Base-by-base conservation (phyloP, 1,139 yeast species). In the Barnettozyma hawaiiensis region DNA sequence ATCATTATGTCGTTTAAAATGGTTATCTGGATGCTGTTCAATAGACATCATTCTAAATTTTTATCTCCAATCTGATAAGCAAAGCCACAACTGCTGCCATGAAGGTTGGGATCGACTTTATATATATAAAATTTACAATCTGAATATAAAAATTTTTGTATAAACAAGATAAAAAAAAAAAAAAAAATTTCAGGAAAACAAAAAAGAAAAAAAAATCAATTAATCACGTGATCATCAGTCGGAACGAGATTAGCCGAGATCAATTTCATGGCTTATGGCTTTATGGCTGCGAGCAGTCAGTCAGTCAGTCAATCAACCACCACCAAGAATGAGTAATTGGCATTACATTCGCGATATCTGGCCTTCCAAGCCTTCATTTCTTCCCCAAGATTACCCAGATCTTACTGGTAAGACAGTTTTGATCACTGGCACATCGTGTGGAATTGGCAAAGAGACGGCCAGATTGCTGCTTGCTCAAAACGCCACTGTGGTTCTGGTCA, bases 361-460 rank as follows among this genome's bases (percentile, higher is more conserved):
- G 15, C 60, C 61, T 4, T 37, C 56, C 2, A 28, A 39, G n/a
- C 69, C 73, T 21, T 43, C 52, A 1, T 65, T 53, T 39, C 53
- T 64, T 5, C 69, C 71, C 24, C 48, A 56, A 9, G 63, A 68
- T 41, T 68, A 70, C 47, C 76, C 76, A 2, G 75, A 71, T 47
- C 59, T 72, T 26, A 51, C 65, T 4, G 72, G 67, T 4, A 68
- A 64, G 48, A 61, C 58, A 4, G 73, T 65, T 41, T 42, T 72
- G 21, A 67, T 74, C 14, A 72, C 78, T 1, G 79, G 79, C 21
- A 63, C 70, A 12, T 51, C 53, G 16, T 62, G 73, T 1, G 78
- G 79, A 24, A 66, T 74, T 39, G 79, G 79, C 2, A 59, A 58
- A 21, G 66, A 70, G 38, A 62, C 65, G 1, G 63, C 68, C 4